A percentile compares a stretch with the other conserved stretches of the same genome.
phyloP scores from a whole-genome alignment of 1,284 basidiomycete genomes.

The Bondarzewia mesenterica region DNA sequence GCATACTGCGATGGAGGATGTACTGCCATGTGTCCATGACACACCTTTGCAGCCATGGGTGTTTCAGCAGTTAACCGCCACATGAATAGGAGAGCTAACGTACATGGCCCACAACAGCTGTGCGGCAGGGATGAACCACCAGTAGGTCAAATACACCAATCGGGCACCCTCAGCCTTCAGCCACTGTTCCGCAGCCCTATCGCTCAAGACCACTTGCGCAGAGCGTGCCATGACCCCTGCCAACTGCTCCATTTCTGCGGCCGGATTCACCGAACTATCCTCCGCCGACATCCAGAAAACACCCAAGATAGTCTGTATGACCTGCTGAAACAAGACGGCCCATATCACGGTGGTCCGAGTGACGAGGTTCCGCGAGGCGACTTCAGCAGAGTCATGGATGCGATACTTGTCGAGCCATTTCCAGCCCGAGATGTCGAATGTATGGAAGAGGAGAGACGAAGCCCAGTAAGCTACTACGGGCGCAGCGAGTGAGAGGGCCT shows the following conservation, averaged over 20 bases:
- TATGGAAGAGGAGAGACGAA: slow-evolving; percentile 74
- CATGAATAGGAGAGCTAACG: slow-evolving; percentile 27
- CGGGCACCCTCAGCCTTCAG: slow-evolving; percentile 40
- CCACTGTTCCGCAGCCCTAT: slow-evolving; percentile 16
- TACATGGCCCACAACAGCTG: slow-evolving; percentile 84
- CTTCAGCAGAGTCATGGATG: slow-evolving; percentile 84
- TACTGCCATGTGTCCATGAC: slow-evolving; percentile 99
- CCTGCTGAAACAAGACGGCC: slow-evolving; percentile 82
- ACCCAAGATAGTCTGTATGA: slow-evolving; percentile 78
- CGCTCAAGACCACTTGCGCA: slow-evolving; percentile 33
- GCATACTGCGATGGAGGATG: slow-evolving; percentile 89
- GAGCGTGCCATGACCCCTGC: slow-evolving; percentile 34
- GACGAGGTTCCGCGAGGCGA: slow-evolving; percentile 72
- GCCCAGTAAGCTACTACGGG: slow-evolving; percentile 89
- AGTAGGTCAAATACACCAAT: slow-evolving; percentile 72
- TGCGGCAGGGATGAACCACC: slow-evolving; percentile 84
- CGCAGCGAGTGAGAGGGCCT: slow-evolving; percentile 61
- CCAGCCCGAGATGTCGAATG: slow-evolving; percentile 70
- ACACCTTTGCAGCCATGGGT: slow-evolving; percentile 49
- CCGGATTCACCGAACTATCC: slow-evolving; percentile 42
- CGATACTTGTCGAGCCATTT: slow-evolving; percentile 80
- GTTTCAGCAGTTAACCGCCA: slow-evolving; percentile 5
- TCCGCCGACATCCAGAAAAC: slow-evolving; percentile 59
- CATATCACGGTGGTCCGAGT: slow-evolving; percentile 62
- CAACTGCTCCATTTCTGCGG: slow-evolving; percentile 34